A percentile compares a stretch with the other conserved stretches of the same genome.
These are phyloP conservation scores for Pythium oligandrum DNA, from an alignment of 352 stramenopile genomes.

Conservation along the genomic window DNA sequence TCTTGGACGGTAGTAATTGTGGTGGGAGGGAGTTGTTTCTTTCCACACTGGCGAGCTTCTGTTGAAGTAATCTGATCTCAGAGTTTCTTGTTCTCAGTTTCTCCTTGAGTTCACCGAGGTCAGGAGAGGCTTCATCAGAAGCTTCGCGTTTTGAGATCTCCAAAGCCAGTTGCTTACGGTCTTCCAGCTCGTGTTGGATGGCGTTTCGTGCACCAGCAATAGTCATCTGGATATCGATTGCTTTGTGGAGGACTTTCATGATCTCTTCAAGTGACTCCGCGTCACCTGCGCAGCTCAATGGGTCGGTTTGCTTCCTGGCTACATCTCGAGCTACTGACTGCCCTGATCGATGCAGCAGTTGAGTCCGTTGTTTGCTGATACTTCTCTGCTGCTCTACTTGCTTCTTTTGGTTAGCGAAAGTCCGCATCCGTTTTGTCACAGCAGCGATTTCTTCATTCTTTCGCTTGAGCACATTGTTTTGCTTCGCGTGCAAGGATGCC, in stretches of 20 bases:
- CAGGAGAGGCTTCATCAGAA: neutral
- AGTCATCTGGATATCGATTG: constrained; percentile 38
- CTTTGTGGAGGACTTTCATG: constrained; percentile 29
- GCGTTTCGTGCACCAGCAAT: constrained; percentile 44
- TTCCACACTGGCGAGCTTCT: constrained; percentile 51
- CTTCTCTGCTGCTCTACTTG: constrained; percentile 22
- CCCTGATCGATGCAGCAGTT: neutral
- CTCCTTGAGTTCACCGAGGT: constrained; percentile 29
- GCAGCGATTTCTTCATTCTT: constrained; percentile 46
- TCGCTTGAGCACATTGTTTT: constrained; percentile 45
- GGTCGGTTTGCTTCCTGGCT: no score
- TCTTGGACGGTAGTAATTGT: constrained; percentile 35
- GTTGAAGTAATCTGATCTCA: constrained; percentile 57
- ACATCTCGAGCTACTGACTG: no score
- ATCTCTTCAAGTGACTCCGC: constrained; percentile 21
- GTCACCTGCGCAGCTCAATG: constrained; percentile 3
- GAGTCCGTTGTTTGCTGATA: neutral
- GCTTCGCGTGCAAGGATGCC: constrained; percentile 30
- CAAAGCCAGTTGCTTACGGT: constrained; percentile 44
- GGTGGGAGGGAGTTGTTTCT: constrained; percentile 34
- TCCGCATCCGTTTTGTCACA: constrained; percentile 41
- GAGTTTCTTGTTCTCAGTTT: constrained; percentile 43
- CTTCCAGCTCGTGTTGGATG: constrained; percentile 43
- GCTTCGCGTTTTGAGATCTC: constrained; percentile 27
- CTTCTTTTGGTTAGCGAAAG: constrained; percentile 24